These are phyloP conservation scores for Urostyla sp. DNA, from an alignment of 73 alveolate genomes.

Conservation along the genomic window DNA sequence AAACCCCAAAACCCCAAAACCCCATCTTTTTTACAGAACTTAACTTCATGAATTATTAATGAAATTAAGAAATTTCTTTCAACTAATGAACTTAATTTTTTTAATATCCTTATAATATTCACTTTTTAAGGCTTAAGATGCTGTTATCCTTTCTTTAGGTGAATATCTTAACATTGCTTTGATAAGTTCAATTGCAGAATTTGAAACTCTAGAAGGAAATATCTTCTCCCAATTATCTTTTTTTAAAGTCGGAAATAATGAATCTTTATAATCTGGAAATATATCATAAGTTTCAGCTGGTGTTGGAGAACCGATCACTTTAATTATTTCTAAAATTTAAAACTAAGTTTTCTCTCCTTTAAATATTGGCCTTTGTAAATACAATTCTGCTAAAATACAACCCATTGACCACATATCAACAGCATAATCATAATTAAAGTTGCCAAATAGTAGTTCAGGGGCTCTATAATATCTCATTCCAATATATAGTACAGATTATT, in stretches of 20 bases:
- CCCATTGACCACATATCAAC: slow-evolving; percentile 96
- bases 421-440: slow-evolving; percentile 75
- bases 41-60: too few relatives aligned
- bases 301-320: too few relatives aligned
- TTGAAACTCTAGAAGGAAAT: too few relatives aligned
- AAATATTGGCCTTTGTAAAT: slow-evolving; percentile 80
- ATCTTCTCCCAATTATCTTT: too few relatives aligned
- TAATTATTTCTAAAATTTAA: too few relatives aligned
- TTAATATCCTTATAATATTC: slow-evolving; percentile 53
- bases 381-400: slow-evolving; percentile 88
- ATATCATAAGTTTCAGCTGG: too few relatives aligned
- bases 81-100: too few relatives aligned
- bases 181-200: too few relatives aligned
- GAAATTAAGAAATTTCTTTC: too few relatives aligned
- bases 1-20: not conserved
- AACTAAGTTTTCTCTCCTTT: too few relatives aligned
- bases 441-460: slow-evolving; percentile 93
- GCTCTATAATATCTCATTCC: slow-evolving; percentile 94
- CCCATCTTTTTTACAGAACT: not conserved
- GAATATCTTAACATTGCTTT: slow-evolving; percentile 74
- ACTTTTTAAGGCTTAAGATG: slow-evolving; percentile 72
- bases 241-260: too few relatives aligned
- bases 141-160: slow-evolving; percentile 79
- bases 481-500: slow-evolving; percentile 72
- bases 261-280: too few relatives aligned